Percentiles rank a stretch among this genome's conserved stretches.
These are phyloP conservation scores for Drosera capensis DNA, from an alignment of 148 eudicot genomes.

Conservation along the genomic window DNA sequence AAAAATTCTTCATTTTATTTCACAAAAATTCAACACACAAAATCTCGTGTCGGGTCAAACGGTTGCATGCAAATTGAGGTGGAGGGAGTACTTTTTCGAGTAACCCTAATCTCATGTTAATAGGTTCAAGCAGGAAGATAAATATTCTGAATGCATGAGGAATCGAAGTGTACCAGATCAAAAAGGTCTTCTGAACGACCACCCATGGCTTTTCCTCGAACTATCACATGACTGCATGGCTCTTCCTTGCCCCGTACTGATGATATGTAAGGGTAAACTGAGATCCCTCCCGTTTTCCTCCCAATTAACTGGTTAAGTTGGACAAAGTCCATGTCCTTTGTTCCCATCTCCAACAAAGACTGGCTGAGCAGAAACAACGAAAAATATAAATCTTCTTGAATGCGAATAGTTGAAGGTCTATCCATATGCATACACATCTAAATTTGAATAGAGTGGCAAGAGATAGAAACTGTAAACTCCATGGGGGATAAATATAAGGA, in stretches of 20 bases:
- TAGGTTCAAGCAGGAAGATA: neutral
- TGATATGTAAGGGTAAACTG: constrained; percentile 85
- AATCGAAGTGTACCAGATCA: constrained; percentile 42
- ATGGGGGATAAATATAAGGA: neutral
- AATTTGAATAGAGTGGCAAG: too few relatives aligned
- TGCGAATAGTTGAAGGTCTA: neutral
- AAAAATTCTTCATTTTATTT: too few relatives aligned
- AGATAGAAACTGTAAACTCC: neutral
- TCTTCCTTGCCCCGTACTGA: constrained; percentile 56
- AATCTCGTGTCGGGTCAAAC: too few relatives aligned
- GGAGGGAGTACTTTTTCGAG: too few relatives aligned
- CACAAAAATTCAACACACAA: too few relatives aligned
- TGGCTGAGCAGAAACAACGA: constrained; percentile 28
- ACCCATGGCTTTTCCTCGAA: constrained; percentile 97
- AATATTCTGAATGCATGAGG: neutral
- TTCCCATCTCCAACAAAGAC: constrained; percentile 97
- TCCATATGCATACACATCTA: too few relatives aligned
- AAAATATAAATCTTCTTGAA: neutral
- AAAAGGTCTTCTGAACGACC: constrained; percentile 80
- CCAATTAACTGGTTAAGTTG: constrained; percentile 91
- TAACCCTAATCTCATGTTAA: too few relatives aligned
- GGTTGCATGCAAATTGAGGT: too few relatives aligned
- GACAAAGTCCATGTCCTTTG: constrained; percentile 90
- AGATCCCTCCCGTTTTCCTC: constrained; percentile 97
- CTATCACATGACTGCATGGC: constrained; percentile 63